Evolutionary conservation across 31 red algal species (phyloP).

Genomic region (Endocladia muricata): DNA sequence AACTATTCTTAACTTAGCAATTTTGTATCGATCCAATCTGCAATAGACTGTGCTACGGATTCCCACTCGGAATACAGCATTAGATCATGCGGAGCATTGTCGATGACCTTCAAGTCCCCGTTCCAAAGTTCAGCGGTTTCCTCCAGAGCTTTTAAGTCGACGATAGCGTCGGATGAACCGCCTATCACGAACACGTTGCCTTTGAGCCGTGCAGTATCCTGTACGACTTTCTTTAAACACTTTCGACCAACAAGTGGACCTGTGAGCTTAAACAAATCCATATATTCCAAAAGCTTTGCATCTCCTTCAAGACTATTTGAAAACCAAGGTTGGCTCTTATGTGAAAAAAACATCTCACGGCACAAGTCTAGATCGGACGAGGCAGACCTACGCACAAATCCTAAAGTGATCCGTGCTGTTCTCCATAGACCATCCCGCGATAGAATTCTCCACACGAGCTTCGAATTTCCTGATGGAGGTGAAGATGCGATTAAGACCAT

Average conservation of each 20-base stretch:
- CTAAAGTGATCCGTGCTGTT: conserved; percentile 14
- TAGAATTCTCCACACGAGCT: conserved; percentile 16
- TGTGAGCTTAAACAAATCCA: conserved; percentile 19
- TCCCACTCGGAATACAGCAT: conserved; percentile 63
- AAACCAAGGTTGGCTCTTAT: conserved; percentile 18
- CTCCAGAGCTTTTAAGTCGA: conserved; percentile 34
- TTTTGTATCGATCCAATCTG: conserved; percentile 39
- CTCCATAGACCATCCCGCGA: conserved; percentile 19
- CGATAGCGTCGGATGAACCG: conserved; percentile 26
- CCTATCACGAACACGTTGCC: conserved; percentile 42
- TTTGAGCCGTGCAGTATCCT: background rate
- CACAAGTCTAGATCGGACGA: conserved; percentile 27
- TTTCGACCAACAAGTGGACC: conserved; percentile 16
- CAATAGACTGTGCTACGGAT: conserved; percentile 18
- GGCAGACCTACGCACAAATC: conserved; percentile 25
- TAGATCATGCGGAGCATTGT: conserved; percentile 65
- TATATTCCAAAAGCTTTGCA: conserved; percentile 31
- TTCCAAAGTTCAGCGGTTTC: conserved; percentile 62
- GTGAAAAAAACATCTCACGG: conserved; percentile 60
- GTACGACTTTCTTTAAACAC: background rate
- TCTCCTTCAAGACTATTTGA: conserved; percentile 50
- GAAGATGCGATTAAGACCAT: conserved; percentile 46
- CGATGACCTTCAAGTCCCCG: conserved; percentile 24
- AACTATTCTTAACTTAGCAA: no score
- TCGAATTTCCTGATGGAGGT: conserved; percentile 50